These are phyloP conservation scores for Ceratocystis smalleyi DNA, from an alignment of 2,329 filamentous ascomycete species.

Conservation along the genomic window DNA sequence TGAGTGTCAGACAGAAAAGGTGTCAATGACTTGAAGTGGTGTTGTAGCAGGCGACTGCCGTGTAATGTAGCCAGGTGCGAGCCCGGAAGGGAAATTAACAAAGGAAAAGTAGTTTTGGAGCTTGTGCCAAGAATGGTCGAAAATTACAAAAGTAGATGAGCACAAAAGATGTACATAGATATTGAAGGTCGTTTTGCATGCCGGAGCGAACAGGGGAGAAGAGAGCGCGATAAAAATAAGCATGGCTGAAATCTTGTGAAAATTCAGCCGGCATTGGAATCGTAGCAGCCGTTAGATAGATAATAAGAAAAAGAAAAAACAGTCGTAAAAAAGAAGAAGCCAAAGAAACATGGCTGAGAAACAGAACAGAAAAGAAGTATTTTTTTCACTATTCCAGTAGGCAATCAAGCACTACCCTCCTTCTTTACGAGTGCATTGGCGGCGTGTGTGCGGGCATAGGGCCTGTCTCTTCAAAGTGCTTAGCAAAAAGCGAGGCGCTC, in stretches of 20 bases:
- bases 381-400: not conserved
- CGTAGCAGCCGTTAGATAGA: slow-evolving; percentile 13
- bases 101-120: not conserved
- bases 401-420: not conserved
- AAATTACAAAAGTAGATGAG: not conserved
- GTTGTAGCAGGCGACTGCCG: slow-evolving; percentile 8
- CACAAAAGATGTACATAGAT: not conserved
- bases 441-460: slow-evolving; percentile 25
- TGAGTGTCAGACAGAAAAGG: not conserved
- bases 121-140: not conserved
- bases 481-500: slow-evolving; percentile 19
- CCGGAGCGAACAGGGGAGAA: not conserved
- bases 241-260: not conserved
- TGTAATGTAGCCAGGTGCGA: not conserved
- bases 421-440: slow-evolving; percentile 10
- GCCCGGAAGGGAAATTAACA: not conserved
- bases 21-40: not conserved
- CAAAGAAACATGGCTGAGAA: not conserved
- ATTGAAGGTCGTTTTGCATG: not conserved
- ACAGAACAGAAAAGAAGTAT: not conserved
- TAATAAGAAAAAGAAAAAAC: slow-evolving; percentile 7
- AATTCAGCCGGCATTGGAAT: slow-evolving; percentile 7
- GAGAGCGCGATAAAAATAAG: not conserved
- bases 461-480: slow-evolving; percentile 26
- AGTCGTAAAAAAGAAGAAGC: slow-evolving; percentile 9